Percentiles rank a stretch among this genome's conserved stretches.
Evolutionary conservation across 768 basidiomycete genomes (phyloP).

Genomic region (Termitomyces sp.): DNA sequence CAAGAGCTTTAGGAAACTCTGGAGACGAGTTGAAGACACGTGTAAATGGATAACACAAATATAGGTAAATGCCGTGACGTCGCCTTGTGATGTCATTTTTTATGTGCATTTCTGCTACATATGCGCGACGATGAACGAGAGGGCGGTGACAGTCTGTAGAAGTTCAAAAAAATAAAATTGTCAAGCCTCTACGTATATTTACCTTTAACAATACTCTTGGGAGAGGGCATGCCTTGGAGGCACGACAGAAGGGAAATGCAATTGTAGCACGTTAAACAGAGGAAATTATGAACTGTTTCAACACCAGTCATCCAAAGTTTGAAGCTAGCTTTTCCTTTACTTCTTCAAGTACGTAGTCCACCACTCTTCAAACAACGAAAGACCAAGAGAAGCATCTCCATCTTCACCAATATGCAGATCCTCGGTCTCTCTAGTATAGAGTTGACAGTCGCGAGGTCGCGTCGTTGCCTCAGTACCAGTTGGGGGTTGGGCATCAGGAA

Average conservation of each 20-base stretch:
- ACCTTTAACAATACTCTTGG: too few species aligned
- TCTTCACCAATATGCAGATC: conserved; percentile 38
- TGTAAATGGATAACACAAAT: neutral
- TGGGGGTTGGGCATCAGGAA: conserved; percentile 65
- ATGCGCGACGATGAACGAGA: too few species aligned
- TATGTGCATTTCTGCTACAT: too few species aligned
- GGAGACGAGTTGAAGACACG: neutral
- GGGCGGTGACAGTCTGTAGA: too few species aligned
- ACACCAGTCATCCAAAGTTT: neutral
- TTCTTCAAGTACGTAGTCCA: conserved; percentile 53
- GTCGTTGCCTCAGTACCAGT: conserved; percentile 58
- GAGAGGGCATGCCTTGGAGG: too few species aligned
- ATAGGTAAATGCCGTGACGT: neutral
- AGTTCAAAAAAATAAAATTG: too few species aligned
- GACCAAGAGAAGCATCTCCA: conserved; percentile 43
- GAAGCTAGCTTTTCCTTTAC: neutral
- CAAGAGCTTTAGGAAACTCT: neutral
- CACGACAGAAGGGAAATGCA: neutral
- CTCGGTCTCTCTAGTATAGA: conserved; percentile 75
- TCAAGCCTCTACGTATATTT: too few species aligned
- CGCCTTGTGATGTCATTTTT: neutral
- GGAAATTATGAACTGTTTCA: neutral
- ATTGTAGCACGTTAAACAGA: neutral
- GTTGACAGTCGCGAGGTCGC: conserved; percentile 75
- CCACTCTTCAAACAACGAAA: conserved; percentile 79